Evolutionary conservation across 2,329 filamentous ascomycete species (phyloP).

Genomic region (Pseudogymnoascus sp.): DNA sequence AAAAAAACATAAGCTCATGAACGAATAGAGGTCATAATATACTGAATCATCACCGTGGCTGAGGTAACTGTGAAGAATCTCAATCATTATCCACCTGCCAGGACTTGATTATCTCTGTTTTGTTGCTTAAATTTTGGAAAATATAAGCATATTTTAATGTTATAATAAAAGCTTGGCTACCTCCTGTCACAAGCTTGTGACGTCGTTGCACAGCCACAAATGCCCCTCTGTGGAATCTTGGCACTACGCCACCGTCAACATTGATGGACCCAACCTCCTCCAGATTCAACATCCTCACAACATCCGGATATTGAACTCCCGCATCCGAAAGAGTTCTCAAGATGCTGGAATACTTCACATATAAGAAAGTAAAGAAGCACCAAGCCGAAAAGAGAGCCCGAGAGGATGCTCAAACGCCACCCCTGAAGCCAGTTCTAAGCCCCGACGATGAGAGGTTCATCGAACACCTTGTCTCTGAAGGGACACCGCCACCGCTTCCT

Average conservation of each 20-base stretch:
- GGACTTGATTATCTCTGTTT: not conserved
- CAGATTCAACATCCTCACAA: not conserved
- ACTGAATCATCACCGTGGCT: not conserved
- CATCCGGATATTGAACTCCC: not conserved
- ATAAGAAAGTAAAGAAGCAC: slow-evolving; percentile 57
- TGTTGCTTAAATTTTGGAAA: not conserved
- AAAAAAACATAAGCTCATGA: not conserved
- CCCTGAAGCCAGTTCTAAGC: slow-evolving; percentile 40
- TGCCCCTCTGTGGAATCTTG: not conserved
- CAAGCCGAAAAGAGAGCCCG: slow-evolving; percentile 40
- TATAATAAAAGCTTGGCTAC: slow-evolving; percentile 1
- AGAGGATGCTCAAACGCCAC: slow-evolving; percentile 12
- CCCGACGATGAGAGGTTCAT: slow-evolving; percentile 53
- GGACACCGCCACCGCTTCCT: slow-evolving; percentile 47
- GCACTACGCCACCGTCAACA: slow-evolving; percentile 1
- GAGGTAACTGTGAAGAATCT: not conserved
- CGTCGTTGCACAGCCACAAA: slow-evolving; percentile 1
- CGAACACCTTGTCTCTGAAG: slow-evolving; percentile 44
- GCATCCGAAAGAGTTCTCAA: slow-evolving; percentile 11
- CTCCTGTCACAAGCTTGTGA: slow-evolving; percentile 2
- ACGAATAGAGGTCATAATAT: not conserved
- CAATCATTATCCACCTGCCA: not conserved
- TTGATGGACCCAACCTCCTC: not conserved
- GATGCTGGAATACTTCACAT: slow-evolving; percentile 58
- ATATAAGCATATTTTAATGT: not conserved